These are phyloP conservation scores for Plasmodium billcollinsi DNA, from an alignment of 169 alveolate genomes.

Conservation along the genomic window DNA sequence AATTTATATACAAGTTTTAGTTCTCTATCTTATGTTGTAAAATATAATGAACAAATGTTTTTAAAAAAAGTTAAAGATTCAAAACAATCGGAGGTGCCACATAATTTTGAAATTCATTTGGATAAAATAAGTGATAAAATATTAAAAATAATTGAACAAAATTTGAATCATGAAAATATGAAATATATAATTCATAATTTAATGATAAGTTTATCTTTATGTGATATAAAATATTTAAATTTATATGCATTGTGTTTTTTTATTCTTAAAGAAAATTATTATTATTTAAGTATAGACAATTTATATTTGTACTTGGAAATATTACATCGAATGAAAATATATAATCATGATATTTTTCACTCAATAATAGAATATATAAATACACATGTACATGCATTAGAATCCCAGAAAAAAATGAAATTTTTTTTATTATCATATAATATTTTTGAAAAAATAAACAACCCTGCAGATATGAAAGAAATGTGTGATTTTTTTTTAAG, in stretches of 20 bases:
- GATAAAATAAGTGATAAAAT: slow-evolving; percentile 26
- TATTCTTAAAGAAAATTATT: slow-evolving; percentile 8
- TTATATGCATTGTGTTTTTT: slow-evolving; percentile 19
- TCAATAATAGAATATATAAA: slow-evolving; percentile 20
- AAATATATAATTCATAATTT: slow-evolving; percentile 36
- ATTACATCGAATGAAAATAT: slow-evolving; percentile 14
- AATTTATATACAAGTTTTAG: not conserved
- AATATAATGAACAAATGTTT: not conserved
- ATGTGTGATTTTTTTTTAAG: slow-evolving; percentile 18
- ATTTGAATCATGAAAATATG: slow-evolving; percentile 17
- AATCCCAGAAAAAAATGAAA: slow-evolving; percentile 33
- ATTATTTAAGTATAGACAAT: slow-evolving; percentile 17
- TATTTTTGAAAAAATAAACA: slow-evolving; percentile 37
- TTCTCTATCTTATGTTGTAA: not conserved
- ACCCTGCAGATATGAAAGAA: slow-evolving; percentile 2
- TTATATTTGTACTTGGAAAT: slow-evolving; percentile 38
- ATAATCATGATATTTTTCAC: slow-evolving; percentile 22
- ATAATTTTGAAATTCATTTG: slow-evolving; percentile 3
- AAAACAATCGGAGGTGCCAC: not conserved
- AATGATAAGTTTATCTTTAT: slow-evolving; percentile 17
- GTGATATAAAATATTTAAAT: slow-evolving; percentile 15
- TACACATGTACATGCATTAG: slow-evolving; percentile 16
- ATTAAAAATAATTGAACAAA: slow-evolving; percentile 31
- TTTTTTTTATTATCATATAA: slow-evolving; percentile 19
- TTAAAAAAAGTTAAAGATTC: not conserved